Evolutionary conservation across 1,139 yeast species (phyloP).

Genomic region (Casaregolazyma lundiana): DNA sequence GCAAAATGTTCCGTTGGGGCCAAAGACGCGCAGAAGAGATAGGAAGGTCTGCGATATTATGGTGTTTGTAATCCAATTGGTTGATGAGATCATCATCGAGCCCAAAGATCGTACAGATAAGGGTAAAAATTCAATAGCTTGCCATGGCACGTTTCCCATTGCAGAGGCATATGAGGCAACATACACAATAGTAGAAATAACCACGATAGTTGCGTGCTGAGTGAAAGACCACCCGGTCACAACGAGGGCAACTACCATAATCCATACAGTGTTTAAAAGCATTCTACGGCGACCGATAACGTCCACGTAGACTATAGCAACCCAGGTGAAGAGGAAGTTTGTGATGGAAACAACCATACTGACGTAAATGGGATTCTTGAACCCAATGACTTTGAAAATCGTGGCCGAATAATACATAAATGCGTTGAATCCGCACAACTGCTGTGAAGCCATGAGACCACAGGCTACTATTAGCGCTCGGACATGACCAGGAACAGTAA

Average conservation of each 20-base stretch:
- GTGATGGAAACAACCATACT: constrained; percentile 63
- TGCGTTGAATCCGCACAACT: constrained; percentile 70
- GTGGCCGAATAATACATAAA: constrained; percentile 72
- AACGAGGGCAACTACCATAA: constrained; percentile 38
- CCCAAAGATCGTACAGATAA: constrained; percentile 42
- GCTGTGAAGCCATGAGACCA: constrained; percentile 69
- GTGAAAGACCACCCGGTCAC: constrained; percentile 20
- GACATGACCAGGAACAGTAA: constrained; percentile 40
- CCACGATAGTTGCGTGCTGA: constrained; percentile 20
- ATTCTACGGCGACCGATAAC: constrained; percentile 58
- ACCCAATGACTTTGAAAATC: constrained; percentile 56
- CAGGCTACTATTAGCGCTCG: constrained; percentile 65
- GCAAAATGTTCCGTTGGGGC: constrained; percentile 37
- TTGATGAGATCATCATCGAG: constrained; percentile 40
- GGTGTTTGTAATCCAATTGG: constrained; percentile 44
- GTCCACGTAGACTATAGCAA: constrained; percentile 57
- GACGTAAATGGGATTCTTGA: constrained; percentile 56
- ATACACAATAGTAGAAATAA: constrained; percentile 36
- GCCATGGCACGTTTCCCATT: constrained; percentile 48
- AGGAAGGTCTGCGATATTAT: constrained; percentile 40
- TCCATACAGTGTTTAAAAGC: constrained; percentile 47
- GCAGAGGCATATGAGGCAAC: constrained; percentile 47
- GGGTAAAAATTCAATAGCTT: constrained; percentile 44
- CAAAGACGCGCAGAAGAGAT: constrained; percentile 33
- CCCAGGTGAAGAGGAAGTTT: constrained; percentile 59